Base-by-base conservation (phyloP, 345 rosid species). In the Ailanthus altissimus region DNA sequence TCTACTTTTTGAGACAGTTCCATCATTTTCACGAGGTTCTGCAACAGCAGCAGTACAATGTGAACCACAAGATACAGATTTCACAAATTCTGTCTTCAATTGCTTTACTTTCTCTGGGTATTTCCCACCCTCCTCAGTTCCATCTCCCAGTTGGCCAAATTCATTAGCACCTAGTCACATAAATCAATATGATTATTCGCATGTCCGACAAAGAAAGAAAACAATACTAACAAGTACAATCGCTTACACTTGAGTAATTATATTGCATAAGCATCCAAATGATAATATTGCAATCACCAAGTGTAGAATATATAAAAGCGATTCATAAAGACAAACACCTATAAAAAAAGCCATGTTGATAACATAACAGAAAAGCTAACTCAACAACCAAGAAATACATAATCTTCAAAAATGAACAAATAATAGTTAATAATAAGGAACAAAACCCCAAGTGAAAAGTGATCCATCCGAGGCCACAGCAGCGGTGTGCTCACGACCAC, bases 61-160 rank as follows among this genome's bases (percentile, higher is more conserved):
- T 46, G 94, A 97, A 80, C 99, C 97, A 88, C 97, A 96, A 47
- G 98, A 85, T 67, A 92, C 94, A 70, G 88, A 91, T 81, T 91
- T 96, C 74, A 96, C 97, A 83, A 91, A 92, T 76, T 96, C 98
- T 2, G 93, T 82, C 70, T 93, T 88, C 82, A 94, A 73, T 75
- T 88, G 95, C 80, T 87, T 90, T 72, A 96, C 95, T 83, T 90
- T 94, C 79, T 83, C 79, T 45, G 99, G 98, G 81, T 84, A 74
- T 77, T 94, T 94, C 81, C 91, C 87, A 45, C 87, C 88, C 79
- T 89, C 89, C 89, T 96, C 99, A 11, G 92, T 87, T 74, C 99
- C 98, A 88, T 96, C 99, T 80, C 99, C 99, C 88, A 96, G 79
- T 84, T 94, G 99, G 77, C 97, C 98, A 78, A 90, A 96, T 75